Conservation (phyloP, 805 yeast species). For the Candida nonsorbophila region DNA sequence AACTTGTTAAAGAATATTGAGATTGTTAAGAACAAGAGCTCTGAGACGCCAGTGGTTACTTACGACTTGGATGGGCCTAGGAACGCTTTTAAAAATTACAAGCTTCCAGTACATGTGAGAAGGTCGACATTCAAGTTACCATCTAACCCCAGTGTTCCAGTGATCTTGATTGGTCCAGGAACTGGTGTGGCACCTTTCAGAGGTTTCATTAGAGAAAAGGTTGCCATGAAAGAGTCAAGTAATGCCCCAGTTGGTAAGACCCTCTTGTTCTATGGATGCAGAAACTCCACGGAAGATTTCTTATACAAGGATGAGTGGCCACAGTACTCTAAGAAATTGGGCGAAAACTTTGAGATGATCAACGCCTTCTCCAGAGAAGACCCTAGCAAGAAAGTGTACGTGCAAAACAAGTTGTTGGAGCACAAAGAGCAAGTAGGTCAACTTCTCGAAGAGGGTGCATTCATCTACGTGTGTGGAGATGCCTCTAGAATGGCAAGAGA, state of each 20-base stretch:
- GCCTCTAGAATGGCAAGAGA: conserved; percentile 95
- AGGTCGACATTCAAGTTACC: conserved; percentile 95
- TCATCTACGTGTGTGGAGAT: conserved; percentile 94
- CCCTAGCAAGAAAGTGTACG: conserved; percentile 59
- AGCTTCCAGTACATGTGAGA: conserved; percentile 87
- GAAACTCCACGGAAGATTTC: conserved; percentile 74
- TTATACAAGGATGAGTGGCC: conserved; percentile 90
- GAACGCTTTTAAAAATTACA: conserved; percentile 42
- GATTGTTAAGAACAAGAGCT: conserved; percentile 46
- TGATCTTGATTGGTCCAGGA: conserved; percentile 95
- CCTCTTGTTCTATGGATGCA: conserved; percentile 81
- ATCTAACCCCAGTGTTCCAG: conserved; percentile 72
- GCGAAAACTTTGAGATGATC: conserved; percentile 59
- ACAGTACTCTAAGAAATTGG: conserved; percentile 56
- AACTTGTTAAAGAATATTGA: conserved; percentile 76
- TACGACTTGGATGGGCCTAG: conserved; percentile 88
- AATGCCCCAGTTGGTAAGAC: conserved; percentile 55
- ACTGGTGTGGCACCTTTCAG: conserved; percentile 99
- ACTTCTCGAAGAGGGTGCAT: conserved; percentile 65
- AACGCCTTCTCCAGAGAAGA: conserved; percentile 85
- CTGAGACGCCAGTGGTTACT: conserved; percentile 41
- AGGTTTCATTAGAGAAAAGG: conserved; percentile 88
- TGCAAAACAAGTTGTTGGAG: conserved; percentile 70
- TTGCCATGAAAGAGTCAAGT: conserved; percentile 37
- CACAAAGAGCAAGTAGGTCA: conserved; percentile 49